Conservation (phyloP, 2,329 filamentous ascomycete genomes). For the Colletotrichum tropicale region DNA sequence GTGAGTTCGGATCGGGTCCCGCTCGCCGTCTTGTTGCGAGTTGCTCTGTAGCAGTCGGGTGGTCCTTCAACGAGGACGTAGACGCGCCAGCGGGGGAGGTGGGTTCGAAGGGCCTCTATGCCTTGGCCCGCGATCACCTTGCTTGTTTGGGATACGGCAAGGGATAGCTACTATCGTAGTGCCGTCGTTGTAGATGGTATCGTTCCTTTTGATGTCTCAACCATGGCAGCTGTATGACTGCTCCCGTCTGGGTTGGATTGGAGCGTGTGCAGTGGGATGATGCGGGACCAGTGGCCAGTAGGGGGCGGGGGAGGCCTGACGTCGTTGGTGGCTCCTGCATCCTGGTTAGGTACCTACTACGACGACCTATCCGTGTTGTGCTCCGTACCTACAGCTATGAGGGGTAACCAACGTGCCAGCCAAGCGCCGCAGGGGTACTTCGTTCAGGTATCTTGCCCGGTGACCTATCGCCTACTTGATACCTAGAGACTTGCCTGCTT, state of each 20-base stretch:
- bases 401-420: neutral
- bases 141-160: neutral
- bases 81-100: neutral
- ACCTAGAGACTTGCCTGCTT: neutral
- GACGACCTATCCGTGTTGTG: neutral
- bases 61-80: neutral
- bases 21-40: neutral
- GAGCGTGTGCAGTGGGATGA: neutral
- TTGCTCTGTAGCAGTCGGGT: neutral
- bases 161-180: neutral
- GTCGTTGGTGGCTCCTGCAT: neutral
- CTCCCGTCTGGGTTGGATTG: neutral
- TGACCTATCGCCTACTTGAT: neutral
- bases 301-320: neutral
- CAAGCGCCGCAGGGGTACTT: neutral
- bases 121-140: neutral
- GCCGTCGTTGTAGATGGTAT: neutral
- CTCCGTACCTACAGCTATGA: neutral
- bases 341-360: neutral
- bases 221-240: neutral
- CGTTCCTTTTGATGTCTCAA: neutral
- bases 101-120: neutral
- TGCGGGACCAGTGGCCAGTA: neutral
- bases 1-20: constrained; percentile 13
- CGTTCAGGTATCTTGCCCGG: neutral